A percentile compares a stretch with the other conserved stretches of the same genome.
Evolutionary conservation across 2,329 filamentous ascomycete species (phyloP).

Genomic region (Alternaria rosae): DNA sequence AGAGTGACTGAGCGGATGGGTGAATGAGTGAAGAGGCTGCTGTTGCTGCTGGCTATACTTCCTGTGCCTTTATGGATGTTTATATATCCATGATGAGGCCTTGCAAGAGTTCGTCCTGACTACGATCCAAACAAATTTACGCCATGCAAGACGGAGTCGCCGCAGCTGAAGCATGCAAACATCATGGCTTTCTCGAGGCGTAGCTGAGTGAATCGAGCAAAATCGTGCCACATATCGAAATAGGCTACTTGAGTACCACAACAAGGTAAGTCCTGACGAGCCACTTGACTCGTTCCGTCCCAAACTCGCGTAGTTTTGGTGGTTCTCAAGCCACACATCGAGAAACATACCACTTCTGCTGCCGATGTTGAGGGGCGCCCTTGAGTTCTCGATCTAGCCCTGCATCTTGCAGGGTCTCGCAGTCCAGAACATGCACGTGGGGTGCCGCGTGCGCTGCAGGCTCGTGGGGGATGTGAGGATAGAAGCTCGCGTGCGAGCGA

Average conservation of each 20-base stretch:
- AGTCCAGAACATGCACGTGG: background rate
- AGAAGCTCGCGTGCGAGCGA: background rate
- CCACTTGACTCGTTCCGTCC: background rate
- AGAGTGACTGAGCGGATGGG: background rate
- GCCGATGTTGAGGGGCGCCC: background rate
- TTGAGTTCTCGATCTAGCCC: background rate
- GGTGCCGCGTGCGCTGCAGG: background rate
- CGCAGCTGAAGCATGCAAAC: background rate
- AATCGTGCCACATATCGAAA: background rate
- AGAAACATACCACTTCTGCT: background rate
- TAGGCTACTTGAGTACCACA: background rate
- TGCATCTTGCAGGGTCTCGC: background rate
- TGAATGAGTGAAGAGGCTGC: background rate
- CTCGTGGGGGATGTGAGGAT: background rate
- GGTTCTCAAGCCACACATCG: background rate
- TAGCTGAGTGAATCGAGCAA: background rate
- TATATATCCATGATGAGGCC: background rate
- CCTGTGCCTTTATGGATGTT: background rate
- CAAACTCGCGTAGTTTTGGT: background rate
- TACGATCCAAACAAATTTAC: background rate
- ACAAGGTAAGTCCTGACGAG: background rate
- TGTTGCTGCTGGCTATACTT: background rate
- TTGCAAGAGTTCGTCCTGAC: background rate
- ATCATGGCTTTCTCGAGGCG: background rate
- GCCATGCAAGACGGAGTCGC: background rate